These are phyloP conservation scores for Thozetella sp. DNA, from an alignment of 495 filamentous ascomycete genomes.

Conservation along the genomic window DNA sequence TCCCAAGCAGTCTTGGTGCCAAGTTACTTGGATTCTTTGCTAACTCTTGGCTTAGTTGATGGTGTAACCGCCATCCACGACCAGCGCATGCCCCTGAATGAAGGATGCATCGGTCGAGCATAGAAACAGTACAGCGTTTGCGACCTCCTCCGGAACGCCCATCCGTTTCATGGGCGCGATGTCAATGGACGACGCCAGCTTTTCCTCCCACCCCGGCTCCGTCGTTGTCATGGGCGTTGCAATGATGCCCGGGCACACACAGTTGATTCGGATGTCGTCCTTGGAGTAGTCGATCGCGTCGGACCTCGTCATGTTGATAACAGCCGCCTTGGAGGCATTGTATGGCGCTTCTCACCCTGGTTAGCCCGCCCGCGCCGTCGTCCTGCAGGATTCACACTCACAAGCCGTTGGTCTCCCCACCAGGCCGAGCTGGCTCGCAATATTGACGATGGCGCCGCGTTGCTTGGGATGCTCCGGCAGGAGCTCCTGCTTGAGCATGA, in stretches of 20 bases:
- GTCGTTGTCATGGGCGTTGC: conserved; percentile 49
- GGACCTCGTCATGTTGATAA: conserved; percentile 25
- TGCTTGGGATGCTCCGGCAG: conserved; percentile 40
- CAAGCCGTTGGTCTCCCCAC: conserved; percentile 47
- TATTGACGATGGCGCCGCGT: conserved; percentile 53
- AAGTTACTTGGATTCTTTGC: too few species aligned
- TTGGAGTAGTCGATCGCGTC: conserved; percentile 26
- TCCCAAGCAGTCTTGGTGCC: too few species aligned
- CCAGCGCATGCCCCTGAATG: conserved; percentile 51
- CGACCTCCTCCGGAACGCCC: conserved; percentile 49
- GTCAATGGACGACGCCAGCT: conserved; percentile 37
- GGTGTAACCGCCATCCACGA: conserved; percentile 56
- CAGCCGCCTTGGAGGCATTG: conserved; percentile 22
- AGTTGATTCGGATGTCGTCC: conserved; percentile 52
- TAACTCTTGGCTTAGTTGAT: conserved; percentile 30
- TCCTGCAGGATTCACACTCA: conserved; percentile 28
- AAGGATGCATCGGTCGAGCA: conserved; percentile 49
- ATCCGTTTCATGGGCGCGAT: conserved; percentile 54
- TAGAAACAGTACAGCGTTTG: conserved; percentile 51
- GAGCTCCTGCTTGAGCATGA: conserved; percentile 50
- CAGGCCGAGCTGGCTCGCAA: conserved; percentile 56
- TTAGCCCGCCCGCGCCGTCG: not conserved
- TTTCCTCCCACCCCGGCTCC: conserved; percentile 28
- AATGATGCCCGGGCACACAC: conserved; percentile 54
- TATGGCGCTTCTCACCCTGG: conserved; percentile 16